A percentile compares a stretch with the other conserved stretches of the same genome.
Evolutionary conservation across 371 early-diverging fungal genomes (phyloP).

Genomic region (Mucor lusitanicus): DNA sequence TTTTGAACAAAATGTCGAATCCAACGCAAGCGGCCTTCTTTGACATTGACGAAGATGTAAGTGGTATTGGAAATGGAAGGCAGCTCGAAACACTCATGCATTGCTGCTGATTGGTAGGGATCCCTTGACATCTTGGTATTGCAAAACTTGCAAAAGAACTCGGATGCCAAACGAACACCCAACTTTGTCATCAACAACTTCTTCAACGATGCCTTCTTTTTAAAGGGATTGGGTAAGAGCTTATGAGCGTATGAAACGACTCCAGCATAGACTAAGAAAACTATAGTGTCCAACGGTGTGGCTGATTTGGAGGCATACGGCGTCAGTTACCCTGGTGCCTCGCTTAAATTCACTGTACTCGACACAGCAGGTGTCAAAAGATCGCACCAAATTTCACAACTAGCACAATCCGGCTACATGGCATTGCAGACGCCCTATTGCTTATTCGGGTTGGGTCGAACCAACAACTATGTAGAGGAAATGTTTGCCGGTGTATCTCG

Average conservation of each 20-base stretch:
- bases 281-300: constrained; percentile 72
- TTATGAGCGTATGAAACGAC: not conserved
- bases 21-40: constrained; percentile 74
- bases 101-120: constrained; percentile 52
- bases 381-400: constrained; percentile 80
- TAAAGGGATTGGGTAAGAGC: constrained; percentile 74
- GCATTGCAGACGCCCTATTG: constrained; percentile 82
- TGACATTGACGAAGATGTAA: constrained; percentile 88
- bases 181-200: constrained; percentile 79
- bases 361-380: constrained; percentile 79
- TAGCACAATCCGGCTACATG: constrained; percentile 77
- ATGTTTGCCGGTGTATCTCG: constrained; percentile 84
- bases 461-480: constrained; percentile 93
- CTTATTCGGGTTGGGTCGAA: constrained; percentile 88
- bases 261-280: not conserved
- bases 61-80: not conserved
- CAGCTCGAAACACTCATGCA: not conserved
- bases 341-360: constrained; percentile 82
- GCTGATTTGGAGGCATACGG: constrained; percentile 71
- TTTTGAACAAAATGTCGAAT: constrained; percentile 46
- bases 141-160: constrained; percentile 17
- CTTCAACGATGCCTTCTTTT: constrained; percentile 92
- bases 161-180: constrained; percentile 34
- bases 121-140: constrained; percentile 82
- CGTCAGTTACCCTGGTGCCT: constrained; percentile 81